Conservation (phyloP, 2,329 filamentous ascomycete species). For the Trichoderma pleuroti region DNA sequence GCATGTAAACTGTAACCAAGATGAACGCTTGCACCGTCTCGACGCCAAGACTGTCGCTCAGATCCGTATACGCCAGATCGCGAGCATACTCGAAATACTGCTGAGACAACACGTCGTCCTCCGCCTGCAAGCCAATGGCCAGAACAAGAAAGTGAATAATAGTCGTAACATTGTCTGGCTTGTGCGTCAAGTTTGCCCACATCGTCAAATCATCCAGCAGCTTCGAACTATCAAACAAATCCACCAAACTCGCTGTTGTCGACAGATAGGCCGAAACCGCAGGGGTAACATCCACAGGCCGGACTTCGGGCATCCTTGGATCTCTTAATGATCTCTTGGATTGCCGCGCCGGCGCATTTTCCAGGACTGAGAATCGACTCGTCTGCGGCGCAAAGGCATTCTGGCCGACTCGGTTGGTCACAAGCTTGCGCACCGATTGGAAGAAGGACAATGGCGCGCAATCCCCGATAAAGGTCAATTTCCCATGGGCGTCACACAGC, state of each 20-base stretch:
- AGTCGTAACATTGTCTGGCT: constrained; percentile 37
- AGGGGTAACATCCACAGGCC: constrained; percentile 25
- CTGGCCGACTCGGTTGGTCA: constrained; percentile 46
- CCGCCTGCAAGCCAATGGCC: constrained; percentile 46
- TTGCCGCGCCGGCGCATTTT: constrained; percentile 37
- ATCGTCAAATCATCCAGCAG: constrained; percentile 39
- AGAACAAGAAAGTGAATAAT: constrained; percentile 49
- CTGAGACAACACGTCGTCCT: constrained; percentile 41
- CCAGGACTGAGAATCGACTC: constrained; percentile 48
- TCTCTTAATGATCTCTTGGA: constrained; percentile 11
- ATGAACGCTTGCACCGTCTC: constrained; percentile 49
- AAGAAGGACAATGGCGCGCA: constrained; percentile 56
- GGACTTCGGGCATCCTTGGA: constrained; percentile 27
- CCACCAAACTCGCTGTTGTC: constrained; percentile 45
- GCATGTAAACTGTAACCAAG: constrained; percentile 52
- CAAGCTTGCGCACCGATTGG: constrained; percentile 51
- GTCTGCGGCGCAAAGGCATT: constrained; percentile 51
- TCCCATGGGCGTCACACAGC: constrained; percentile 50
- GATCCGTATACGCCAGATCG: constrained; percentile 41
- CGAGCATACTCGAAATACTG: constrained; percentile 50
- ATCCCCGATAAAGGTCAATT: constrained; percentile 54
- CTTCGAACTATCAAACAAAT: constrained; percentile 44
- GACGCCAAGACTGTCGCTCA: constrained; percentile 46
- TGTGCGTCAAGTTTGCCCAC: constrained; percentile 39
- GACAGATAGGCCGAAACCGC: constrained; percentile 38